Base-by-base conservation (phyloP, 352 stramenopile species). In the Pythium aphanidermatum region DNA sequence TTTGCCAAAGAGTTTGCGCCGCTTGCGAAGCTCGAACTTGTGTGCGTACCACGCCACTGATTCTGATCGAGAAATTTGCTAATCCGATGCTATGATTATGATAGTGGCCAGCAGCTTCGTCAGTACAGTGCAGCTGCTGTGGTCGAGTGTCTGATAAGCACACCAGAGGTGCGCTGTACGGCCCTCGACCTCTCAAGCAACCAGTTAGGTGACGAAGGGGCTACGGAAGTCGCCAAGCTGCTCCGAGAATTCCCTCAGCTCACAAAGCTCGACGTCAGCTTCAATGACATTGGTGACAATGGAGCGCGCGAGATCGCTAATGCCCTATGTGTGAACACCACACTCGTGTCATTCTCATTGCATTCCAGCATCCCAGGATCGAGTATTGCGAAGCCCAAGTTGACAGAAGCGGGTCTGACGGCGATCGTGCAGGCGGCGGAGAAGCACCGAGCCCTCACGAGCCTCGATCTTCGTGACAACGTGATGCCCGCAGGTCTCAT, bases 211-310 rank as follows among this genome's bases (percentile, higher is more conserved):
- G 70, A 86, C 26, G 70, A 84, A 45, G 73, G 77, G 12, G 77
- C 72, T 14, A 25, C 62, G 4, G 57, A 63, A 16, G 55, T 84
- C 16, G 73, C 72, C 1, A 54, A 45, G 30, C 40, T 86, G 2
- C 36, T 90, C 4, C 32, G 48, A 4, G 19, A 39, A 0, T 78
- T 76, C 34, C 17, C 55, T 2, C 47, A 13, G 1, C 51, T 90
- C 3, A 53, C 60, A 23, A 63, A 67, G 8, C 51, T 90, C 6
- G 68, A 87, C 29, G n/a, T 90, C 19, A 86, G 77, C 47, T 77
- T 81, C 47, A 90, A 90, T 44, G 70, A 76, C 42, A 86, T 90
- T 47, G 70, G 72, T 2, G 70, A 90, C 46, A 30, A 39, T 16
- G 77, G 77, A 9, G 68, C 63, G 1, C 33, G 53, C 10, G 63